Base-by-base conservation (phyloP, 23 red algal genomes). In the Cyanidiococcus yangmingshanensis region DNA sequence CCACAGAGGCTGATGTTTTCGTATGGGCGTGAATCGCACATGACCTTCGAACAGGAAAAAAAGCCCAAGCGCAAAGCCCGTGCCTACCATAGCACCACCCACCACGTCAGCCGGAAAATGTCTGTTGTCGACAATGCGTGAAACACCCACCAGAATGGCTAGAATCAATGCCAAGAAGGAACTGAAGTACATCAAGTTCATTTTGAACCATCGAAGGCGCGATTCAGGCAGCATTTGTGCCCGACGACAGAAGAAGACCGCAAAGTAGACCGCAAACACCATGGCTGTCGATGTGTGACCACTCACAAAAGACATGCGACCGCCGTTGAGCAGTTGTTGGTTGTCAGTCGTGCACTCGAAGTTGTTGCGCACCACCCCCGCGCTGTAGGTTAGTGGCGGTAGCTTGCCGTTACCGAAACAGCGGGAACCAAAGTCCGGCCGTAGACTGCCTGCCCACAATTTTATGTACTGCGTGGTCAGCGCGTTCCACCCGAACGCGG, bases 41-140 rank as follows among this genome's bases (percentile, higher is more conserved):
- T 71, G 15, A 29, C n/a, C 27, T 25, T 71, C 63, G 27, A 71
- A 17, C 12, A 71, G 21, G 12, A 71, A 59, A 59, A 81, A 81
- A 17, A 81, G 16, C 0, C 59, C 68, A 3, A 67, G 39, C 1
- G 78, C 78, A 57, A 50, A 81, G 36, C 59, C 1, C 7, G 40
- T 57, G 2, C 78, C 78, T 3, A 81, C 25, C 78, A 81, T 12
- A 25, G 45, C 68, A 58, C 78, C 78, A 29, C 58, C 78, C 36
- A 81, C 78, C 2, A 81, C 78, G 38, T 81, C 78, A 0, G 78
- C 78, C 7, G 78, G 78, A 57, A 71, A 71, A 59, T 81, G 78
- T 18, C 78, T 40, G 24, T 81, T 81, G 40, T 81, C 78, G 45
- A 81, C 78, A 17, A 81, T 40, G 59, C 78, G 59, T 21, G 78